These are phyloP conservation scores for Sporothrix pseudoabietina DNA, from an alignment of 2,329 filamentous ascomycete genomes.

Conservation along the genomic window DNA sequence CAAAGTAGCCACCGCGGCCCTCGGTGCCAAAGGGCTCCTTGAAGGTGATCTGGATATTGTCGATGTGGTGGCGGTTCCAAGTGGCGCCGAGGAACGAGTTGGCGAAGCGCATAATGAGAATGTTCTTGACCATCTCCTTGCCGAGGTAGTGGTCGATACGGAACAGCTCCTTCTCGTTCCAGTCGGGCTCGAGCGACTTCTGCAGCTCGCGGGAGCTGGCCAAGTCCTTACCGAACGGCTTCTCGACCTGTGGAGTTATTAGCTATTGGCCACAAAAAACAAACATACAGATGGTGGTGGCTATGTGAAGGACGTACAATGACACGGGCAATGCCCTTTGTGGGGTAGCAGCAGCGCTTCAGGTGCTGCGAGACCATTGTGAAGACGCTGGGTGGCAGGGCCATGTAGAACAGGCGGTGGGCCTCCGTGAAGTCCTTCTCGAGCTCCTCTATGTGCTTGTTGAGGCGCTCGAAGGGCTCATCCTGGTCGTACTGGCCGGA, in stretches of 20 bases:
- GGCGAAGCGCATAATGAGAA: slow-evolving; percentile 94
- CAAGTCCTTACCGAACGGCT: slow-evolving; percentile 97
- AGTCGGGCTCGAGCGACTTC: slow-evolving; percentile 92
- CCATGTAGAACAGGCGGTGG: slow-evolving; percentile 99
- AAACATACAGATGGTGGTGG: not conserved
- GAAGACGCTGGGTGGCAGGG: slow-evolving; percentile 94
- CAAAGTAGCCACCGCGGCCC: slow-evolving; percentile 96
- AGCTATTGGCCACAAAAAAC: not conserved
- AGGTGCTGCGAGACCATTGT: slow-evolving; percentile 96
- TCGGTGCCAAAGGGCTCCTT: slow-evolving; percentile 99
- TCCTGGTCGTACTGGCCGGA: slow-evolving; percentile 98
- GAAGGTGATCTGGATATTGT: slow-evolving; percentile 98
- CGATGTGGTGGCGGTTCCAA: slow-evolving; percentile 99
- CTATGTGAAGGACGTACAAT: slow-evolving; percentile 61
- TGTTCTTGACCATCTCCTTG: slow-evolving; percentile 99
- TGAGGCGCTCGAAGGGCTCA: slow-evolving; percentile 84
- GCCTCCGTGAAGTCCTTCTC: slow-evolving; percentile 81
- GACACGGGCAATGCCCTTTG: slow-evolving; percentile 85
- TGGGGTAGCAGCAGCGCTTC: slow-evolving; percentile 96
- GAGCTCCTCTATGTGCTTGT: slow-evolving; percentile 81
- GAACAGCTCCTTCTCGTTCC: slow-evolving; percentile 98
- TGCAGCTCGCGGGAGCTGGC: slow-evolving; percentile 92
- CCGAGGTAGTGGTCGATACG: slow-evolving; percentile 99
- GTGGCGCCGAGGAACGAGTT: slow-evolving; percentile 98
- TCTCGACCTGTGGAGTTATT: slow-evolving; percentile 72